phyloP scores from a whole-genome alignment of 2,329 filamentous ascomycete genomes.

The Nigrospora osmanthi region DNA sequence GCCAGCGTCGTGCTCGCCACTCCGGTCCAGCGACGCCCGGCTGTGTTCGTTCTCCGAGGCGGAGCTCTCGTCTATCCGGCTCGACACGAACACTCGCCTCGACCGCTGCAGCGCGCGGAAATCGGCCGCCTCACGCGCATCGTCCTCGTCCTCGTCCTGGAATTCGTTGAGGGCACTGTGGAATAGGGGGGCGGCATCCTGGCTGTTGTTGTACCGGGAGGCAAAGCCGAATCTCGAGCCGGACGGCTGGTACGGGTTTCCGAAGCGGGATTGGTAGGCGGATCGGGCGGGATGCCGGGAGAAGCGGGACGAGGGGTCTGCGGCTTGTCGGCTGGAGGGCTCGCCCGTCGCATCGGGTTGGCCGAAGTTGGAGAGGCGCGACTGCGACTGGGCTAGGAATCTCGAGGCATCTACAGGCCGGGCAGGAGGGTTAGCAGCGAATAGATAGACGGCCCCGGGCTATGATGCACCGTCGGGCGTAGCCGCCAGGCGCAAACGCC shows the following conservation, averaged over 20 bases:
- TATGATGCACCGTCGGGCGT: no score
- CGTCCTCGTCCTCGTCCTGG: conserved; percentile 86
- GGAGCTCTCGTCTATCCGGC: conserved; percentile 75
- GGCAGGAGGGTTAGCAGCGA: no score
- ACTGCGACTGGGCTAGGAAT: conserved; percentile 95
- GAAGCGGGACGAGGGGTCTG: conserved; percentile 16
- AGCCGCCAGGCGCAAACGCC: no score
- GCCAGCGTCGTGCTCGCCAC: conserved; percentile 39
- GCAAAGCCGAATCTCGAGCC: conserved; percentile 76
- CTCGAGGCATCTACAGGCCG: conserved; percentile 73
- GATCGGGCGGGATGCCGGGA: conserved; percentile 19
- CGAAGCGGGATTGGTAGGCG: conserved; percentile 26
- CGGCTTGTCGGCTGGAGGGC: conserved; percentile 22
- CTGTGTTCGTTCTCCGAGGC: conserved; percentile 71
- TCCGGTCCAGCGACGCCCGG: conserved; percentile 44
- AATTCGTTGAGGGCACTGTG: conserved; percentile 87
- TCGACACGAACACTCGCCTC: conserved; percentile 77
- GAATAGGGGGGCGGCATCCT: conserved; percentile 89
- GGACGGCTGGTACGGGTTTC: conserved; percentile 72
- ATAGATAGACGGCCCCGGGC: no score
- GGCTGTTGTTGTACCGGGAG: conserved; percentile 62
- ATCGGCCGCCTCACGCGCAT: conserved; percentile 89
- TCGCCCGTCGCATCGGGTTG: conserved; percentile 46
- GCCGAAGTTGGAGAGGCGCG: conserved; percentile 68
- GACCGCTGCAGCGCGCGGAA: conserved; percentile 87